Percentiles rank a stretch among this genome's conserved stretches.
Evolutionary conservation across 2,329 filamentous ascomycete species (phyloP).

Genomic region (Apiospora kogelbergensis): DNA sequence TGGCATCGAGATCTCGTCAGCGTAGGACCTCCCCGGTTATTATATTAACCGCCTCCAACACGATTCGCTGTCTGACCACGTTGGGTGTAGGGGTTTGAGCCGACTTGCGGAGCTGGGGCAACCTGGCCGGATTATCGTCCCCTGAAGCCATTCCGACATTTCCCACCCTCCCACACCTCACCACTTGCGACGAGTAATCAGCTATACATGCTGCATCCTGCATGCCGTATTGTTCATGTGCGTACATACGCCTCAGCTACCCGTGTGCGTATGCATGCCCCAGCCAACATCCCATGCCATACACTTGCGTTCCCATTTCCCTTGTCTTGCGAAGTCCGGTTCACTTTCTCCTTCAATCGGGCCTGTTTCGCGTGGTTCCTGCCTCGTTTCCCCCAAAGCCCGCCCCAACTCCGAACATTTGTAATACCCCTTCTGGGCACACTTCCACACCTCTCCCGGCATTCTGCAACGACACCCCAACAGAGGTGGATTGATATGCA

Average conservation of each 20-base stretch:
- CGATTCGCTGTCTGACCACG: background rate
- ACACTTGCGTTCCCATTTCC: background rate
- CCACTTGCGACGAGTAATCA: background rate
- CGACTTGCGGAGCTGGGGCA: background rate
- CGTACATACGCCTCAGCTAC: background rate
- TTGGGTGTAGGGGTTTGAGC: background rate
- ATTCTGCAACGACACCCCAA: background rate
- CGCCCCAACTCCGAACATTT: background rate
- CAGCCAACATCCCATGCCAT: background rate
- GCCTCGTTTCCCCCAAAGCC: background rate
- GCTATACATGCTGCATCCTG: background rate
- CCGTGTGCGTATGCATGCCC: background rate
- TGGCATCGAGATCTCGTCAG: conserved; percentile 2
- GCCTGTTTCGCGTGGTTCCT: background rate
- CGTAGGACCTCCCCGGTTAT: background rate
- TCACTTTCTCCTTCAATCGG: background rate
- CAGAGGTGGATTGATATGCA: background rate
- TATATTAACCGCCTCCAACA: conserved; percentile 2
- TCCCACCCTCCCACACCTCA: background rate
- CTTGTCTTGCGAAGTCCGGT: background rate
- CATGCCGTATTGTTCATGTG: background rate
- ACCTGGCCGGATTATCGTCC: background rate
- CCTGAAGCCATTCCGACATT: conserved; percentile 1
- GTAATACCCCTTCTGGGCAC: background rate
- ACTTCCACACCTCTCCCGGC: background rate